Evolutionary conservation across 1,139 yeast genomes (phyloP), one percentile per base, ranked within the genome.

Genomic region (Geotrichum histeridarum): DNA sequence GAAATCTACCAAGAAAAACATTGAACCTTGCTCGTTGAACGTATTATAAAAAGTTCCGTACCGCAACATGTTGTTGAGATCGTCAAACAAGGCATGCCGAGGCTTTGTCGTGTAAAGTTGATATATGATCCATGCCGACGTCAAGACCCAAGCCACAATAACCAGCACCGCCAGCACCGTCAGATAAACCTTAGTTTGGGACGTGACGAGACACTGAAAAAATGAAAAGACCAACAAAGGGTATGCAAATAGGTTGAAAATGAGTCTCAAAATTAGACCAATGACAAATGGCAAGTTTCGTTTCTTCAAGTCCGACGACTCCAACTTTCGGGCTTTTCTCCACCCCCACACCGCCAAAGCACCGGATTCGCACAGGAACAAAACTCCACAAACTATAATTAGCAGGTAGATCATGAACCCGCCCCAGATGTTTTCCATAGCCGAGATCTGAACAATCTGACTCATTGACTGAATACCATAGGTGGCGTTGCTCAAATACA

Each of bases 21-120:
- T 41, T 9, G 61, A 54, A 30, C 59, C 55, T 9, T 50, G 51
- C 54, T 65, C 68, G 8, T 58, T 55, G 54, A 61, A 64, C 8
- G 65, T 63, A 54, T 65, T 65, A 62, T 67, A 69, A 14, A 70
- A 58, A 8, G 72, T 67, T 1, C 73, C 73, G 42, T 61, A 64
- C 14, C 60, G 54, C 41, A 67, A 59, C 49, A 67, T 50, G 2
- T 63, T 59, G 1, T 64, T 58, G 37, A 68, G 53, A 47, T 69
- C 68, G 48, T 67, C 68, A 48, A 59, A 67, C 41, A 67, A 56
- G 2, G 56, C 43, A 27, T 54, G 57, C 8, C 54, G 45, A 17
- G 57, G 41, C 55, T 63, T 37, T 54, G 60, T 50, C 50, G 54
- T 46, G 11, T 57, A 54, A 30, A 69, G 55, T 15, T 50, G 55